Evolutionary conservation across 2,329 filamentous ascomycete genomes (phyloP).

Genomic region (Verticillium zaregamsianum): DNA sequence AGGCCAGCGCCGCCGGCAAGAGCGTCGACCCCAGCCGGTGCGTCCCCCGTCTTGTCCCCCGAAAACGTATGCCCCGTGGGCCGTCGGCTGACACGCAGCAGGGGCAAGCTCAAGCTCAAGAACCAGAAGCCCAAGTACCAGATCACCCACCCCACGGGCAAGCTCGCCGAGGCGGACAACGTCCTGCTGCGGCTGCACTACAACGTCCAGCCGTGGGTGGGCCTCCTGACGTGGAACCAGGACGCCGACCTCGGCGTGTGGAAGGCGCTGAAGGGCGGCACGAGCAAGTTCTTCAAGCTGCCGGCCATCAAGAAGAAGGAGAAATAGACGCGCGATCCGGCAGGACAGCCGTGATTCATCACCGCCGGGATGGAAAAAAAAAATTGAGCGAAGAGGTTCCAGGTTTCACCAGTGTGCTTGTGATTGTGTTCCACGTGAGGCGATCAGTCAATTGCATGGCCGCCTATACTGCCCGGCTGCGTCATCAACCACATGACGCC

Average conservation of each 20-base stretch:
- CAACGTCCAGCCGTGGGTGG: conserved; percentile 98
- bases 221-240: conserved; percentile 77
- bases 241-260: conserved; percentile 53
- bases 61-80: no score
- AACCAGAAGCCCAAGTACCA: conserved; percentile 96
- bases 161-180: conserved; percentile 68
- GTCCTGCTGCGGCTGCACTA: conserved; percentile 81
- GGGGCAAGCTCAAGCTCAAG: conserved; percentile 68
- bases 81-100: conserved; percentile 26
- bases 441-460: no score
- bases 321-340: background rate
- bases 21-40: conserved; percentile 50
- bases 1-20: conserved; percentile 55
- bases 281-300: conserved; percentile 60
- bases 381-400: background rate
- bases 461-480: no score
- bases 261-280: conserved; percentile 61
- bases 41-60: background rate
- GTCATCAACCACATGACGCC: no score
- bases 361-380: background rate
- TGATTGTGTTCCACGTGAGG: no score
- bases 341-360: conserved; percentile 13
- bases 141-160: conserved; percentile 83
- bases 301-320: conserved; percentile 61
- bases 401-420: no score